A percentile compares a stretch with the other conserved stretches of the same genome.
Evolutionary conservation across 768 basidiomycete species (phyloP).

Genomic region (Nidularia pulvinata): DNA sequence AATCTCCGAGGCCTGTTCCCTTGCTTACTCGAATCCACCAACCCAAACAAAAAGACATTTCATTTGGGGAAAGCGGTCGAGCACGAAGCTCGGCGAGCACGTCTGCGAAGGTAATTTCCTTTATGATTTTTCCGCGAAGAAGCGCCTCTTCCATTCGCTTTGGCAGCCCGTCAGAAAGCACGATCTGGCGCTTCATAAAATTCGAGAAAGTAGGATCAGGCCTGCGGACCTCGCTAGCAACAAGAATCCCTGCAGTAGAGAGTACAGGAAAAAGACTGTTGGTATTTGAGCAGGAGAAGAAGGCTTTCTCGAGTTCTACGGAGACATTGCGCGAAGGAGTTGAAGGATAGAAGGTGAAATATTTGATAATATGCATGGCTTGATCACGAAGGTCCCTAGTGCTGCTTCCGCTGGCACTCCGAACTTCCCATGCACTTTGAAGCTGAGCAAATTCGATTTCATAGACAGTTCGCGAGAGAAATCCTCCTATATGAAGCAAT

Average conservation of each 20-base stretch:
- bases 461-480: constrained; percentile 80
- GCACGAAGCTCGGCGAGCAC: constrained; percentile 75
- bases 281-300: constrained; percentile 68
- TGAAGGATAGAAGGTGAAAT: constrained; percentile 88
- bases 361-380: constrained; percentile 79
- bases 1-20: constrained; percentile 18
- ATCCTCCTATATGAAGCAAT: constrained; percentile 81
- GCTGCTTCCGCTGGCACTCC: constrained; percentile 35
- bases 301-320: constrained; percentile 66
- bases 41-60: constrained; percentile 80
- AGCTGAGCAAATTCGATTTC: constrained; percentile 76
- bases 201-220: constrained; percentile 68
- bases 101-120: constrained; percentile 78
- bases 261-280: constrained; percentile 64
- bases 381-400: constrained; percentile 44
- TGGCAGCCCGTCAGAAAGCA: constrained; percentile 68
- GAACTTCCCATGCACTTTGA: constrained; percentile 63
- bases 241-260: constrained; percentile 71
- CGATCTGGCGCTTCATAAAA: constrained; percentile 80
- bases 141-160: constrained; percentile 61
- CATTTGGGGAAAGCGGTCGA: constrained; percentile 67
- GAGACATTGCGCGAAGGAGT: constrained; percentile 87
- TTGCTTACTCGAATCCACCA: constrained; percentile 73
- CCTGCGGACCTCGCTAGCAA: constrained; percentile 66
- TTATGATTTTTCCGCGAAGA: constrained; percentile 63